A percentile compares a stretch with the other conserved stretches of the same genome.
These are phyloP conservation scores for Podaxis sp. DNA, from an alignment of 768 basidiomycete species.

Conservation along the genomic window DNA sequence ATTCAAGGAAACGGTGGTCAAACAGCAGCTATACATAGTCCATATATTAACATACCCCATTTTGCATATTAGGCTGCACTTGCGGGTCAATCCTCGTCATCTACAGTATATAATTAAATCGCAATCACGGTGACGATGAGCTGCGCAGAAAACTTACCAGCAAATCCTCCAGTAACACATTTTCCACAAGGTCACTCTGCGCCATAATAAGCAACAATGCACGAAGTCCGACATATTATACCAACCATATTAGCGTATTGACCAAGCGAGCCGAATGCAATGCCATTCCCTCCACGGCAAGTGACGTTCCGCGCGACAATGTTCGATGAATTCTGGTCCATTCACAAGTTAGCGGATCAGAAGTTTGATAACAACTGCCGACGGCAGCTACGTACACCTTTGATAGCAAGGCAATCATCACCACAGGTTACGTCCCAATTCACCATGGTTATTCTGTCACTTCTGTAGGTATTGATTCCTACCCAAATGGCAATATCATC, in stretches of 20 bases:
- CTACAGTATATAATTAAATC: conserved; percentile 23
- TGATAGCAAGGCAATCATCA: conserved; percentile 67
- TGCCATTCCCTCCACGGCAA: conserved; percentile 60
- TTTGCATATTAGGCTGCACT: conserved; percentile 58
- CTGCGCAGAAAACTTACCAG: background rate
- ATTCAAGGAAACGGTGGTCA: background rate
- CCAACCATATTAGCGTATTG: conserved; percentile 54
- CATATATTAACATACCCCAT: conserved; percentile 37
- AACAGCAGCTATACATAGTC: background rate
- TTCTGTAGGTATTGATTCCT: conserved; percentile 55
- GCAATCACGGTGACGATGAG: background rate
- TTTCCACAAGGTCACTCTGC: conserved; percentile 34
- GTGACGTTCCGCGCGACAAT: conserved; percentile 47
- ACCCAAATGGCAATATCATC: background rate
- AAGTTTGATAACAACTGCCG: background rate
- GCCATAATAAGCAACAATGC: background rate
- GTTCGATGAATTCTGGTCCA: conserved; percentile 52
- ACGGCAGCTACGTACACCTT: conserved; percentile 45
- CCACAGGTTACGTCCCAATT: conserved; percentile 65
- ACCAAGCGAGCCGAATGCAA: conserved; percentile 61
- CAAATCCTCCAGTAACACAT: conserved; percentile 27
- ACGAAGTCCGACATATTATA: background rate
- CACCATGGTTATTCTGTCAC: conserved; percentile 43
- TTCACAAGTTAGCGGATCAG: background rate
- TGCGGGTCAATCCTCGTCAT: conserved; percentile 46